Base-by-base conservation (phyloP, 306 rosid genomes). In the Amphicarpaea edgeworthii region DNA sequence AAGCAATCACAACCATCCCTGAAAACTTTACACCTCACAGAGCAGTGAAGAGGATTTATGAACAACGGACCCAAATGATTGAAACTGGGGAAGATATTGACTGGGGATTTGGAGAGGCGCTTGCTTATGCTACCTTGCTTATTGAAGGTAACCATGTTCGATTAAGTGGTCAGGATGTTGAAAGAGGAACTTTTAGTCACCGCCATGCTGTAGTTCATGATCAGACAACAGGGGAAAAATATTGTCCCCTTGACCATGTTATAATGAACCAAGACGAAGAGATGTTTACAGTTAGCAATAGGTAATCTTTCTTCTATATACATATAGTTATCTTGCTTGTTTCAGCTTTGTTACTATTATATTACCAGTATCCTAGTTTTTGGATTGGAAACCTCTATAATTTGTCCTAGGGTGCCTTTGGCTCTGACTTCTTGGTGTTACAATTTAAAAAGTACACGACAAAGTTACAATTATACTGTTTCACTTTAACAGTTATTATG, bases 171-270 rank as follows among this genome's bases (percentile, higher is more conserved):
- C 97, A 95, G 88, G 98, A 95, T 80, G 98, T 92, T 72, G 98
- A 95, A 85, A 89, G 98, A 75, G 98, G 97, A 63, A 95, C 98
- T 68, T 95, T 95, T 75, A 95, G 98, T 83, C 98, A 95, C 79
- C 91, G 97, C 16, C 98, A 95, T 82, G n/a, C 97, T 68, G 93
- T 92, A 60, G 74, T 92, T 76, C 98, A 95, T 43, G 97, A 95
- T 87, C 98, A 95, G 79, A 93, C 82, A 80, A 92, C 92, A 0
- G 98, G 98, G 65, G 92, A 79, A 1, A 81, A 68, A 78, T 95
- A 92, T 79, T 95, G 98, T 69, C 97, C 97, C 76, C 84, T 95
- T 71, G 97, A 92, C 70, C 85, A 95, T 77, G 83, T 95, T 78
- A 81, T 85, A 76, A 90, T 91, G 87, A 90, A 88, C 88, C 98